phyloP scores from a whole-genome alignment of 176 grass and related monocot genomes.

The Chrysopogon serrulatus region DNA sequence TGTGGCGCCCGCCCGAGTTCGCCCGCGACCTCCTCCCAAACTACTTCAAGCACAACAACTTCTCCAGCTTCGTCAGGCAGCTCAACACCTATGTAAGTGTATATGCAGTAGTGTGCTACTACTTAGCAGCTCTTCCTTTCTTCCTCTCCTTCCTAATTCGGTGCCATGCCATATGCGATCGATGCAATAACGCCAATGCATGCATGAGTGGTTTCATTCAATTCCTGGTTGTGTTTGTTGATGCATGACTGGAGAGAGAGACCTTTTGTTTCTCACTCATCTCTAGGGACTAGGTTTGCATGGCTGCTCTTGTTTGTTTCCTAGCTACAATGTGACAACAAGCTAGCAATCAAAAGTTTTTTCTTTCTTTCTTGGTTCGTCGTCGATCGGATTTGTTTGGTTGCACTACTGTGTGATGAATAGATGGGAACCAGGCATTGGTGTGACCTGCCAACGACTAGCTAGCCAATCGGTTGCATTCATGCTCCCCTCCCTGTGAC shows the following conservation, averaged over 20 bases:
- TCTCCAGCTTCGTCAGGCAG: slow-evolving; percentile 98
- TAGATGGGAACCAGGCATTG: slow-evolving; percentile 17
- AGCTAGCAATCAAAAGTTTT: background rate
- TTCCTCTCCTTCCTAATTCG: too few species aligned
- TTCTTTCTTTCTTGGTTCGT: background rate
- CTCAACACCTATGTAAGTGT: slow-evolving; percentile 96
- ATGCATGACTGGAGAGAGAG: too few species aligned
- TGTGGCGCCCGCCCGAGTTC: slow-evolving; percentile 88
- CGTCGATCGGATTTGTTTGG: slow-evolving; percentile 27
- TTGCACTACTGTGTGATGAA: background rate
- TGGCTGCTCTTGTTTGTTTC: slow-evolving; percentile 16
- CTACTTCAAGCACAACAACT: slow-evolving; percentile 99
- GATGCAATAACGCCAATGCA: too few species aligned
- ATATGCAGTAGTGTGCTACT: background rate
- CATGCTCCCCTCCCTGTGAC: slow-evolving; percentile 23
- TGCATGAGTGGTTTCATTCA: background rate
- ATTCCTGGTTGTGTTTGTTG: background rate
- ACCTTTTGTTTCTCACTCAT: background rate
- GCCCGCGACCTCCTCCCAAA: slow-evolving; percentile 85
- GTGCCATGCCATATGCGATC: background rate
- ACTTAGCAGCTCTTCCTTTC: too few species aligned
- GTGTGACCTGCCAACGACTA: slow-evolving; percentile 26
- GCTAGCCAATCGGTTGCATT: slow-evolving; percentile 10
- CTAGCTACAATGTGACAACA: slow-evolving; percentile 2
- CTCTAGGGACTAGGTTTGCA: background rate